Base-by-base conservation (phyloP, 139 green algal genomes). In the Yamagishiella unicocca region DNA sequence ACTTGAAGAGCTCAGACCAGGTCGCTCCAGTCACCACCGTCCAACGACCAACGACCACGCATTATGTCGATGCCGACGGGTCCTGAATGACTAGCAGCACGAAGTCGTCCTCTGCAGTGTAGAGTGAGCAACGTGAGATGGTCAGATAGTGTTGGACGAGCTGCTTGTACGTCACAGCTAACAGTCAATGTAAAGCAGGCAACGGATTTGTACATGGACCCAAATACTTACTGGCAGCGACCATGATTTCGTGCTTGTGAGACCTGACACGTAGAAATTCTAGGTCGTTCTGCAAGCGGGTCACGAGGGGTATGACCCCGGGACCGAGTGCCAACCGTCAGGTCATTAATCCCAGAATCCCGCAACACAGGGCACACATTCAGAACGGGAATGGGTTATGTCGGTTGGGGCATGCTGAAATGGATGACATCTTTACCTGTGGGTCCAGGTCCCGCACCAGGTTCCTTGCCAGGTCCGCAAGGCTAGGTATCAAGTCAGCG, bases 1-100 rank as follows among this genome's bases (percentile, higher is more conserved):
- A n/a, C n/a, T n/a, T n/a, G n/a, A n/a, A n/a, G n/a, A n/a, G n/a
- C n/a, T n/a, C n/a, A n/a, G n/a, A n/a, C n/a, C n/a, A n/a, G n/a
- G n/a, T n/a, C n/a, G n/a, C n/a, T n/a, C n/a, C n/a, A n/a, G n/a
- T n/a, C n/a, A n/a, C n/a, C n/a, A n/a, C n/a, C n/a, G n/a, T n/a
- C n/a, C n/a, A n/a, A n/a, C n/a, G n/a, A n/a, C n/a, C n/a, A n/a
- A n/a, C n/a, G n/a, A n/a, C n/a, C n/a, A n/a, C 2, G 66, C 31
- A 45, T 50, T 76, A 86, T 6, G 80, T 55, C 24, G 80, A 66
- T 8, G 80, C 80, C 1, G 43, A 27, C 4, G 92, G 89, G 46
- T 96, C 91, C 82, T 97, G 95, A 31, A 97, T 96, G 24, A 96
- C 95, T 10, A 97, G 96, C 2, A 97, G 89, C 1, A 94, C 93